Evolutionary conservation across 2,329 filamentous ascomycete species (phyloP), one percentile per base, ranked within the genome.

Genomic region (Alternaria novae-zelandiae): DNA sequence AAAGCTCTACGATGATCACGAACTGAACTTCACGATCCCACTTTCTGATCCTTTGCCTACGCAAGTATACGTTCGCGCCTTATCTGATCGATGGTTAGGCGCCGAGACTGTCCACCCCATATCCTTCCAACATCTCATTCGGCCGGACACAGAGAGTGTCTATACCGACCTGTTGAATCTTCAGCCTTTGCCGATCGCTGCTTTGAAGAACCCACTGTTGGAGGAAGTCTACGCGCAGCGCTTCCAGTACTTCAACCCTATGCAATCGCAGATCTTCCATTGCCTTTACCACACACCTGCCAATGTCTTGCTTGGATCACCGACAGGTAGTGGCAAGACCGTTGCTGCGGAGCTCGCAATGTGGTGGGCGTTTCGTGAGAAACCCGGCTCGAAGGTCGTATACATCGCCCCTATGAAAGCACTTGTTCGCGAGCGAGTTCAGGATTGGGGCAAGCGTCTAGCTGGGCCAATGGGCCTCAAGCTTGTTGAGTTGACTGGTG

Each of bases 371-470:
- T 98, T 99, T 82, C 89, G 94, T 13, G 94, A 97, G 77, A 91
- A 91, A 54, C 96, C 96, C 2, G 94, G 94, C 4, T 97, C 94
- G 4, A 99, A 99, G 82, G 94, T 99, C 3, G 96, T 99, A 12
- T 99, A 99, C 79, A 98, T 99, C 76, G 96, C 96, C 3, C 96
- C 96, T 0, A 99, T 99, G 96, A 99, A 99, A 81, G 96, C 96
- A 0, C 89, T 99, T 30, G 96, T 99, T 20, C 92, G 96, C 4
- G 96, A 99, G 79, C 89, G 96, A 81, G 95, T 99, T 25, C 92
- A 97, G 74, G 96, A 99, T 77, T 99, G 96, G 96, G 89, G 91
- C 12, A 87, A 87, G 62, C 89, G 96, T 15, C 86, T 99, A 32
- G 93, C 94, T 1, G 84, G 86, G 2, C 92, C 94, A 2, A 89